Evolutionary conservation across 78 protist genomes (phyloP).

Genomic region (Pelomyxa schiedti): DNA sequence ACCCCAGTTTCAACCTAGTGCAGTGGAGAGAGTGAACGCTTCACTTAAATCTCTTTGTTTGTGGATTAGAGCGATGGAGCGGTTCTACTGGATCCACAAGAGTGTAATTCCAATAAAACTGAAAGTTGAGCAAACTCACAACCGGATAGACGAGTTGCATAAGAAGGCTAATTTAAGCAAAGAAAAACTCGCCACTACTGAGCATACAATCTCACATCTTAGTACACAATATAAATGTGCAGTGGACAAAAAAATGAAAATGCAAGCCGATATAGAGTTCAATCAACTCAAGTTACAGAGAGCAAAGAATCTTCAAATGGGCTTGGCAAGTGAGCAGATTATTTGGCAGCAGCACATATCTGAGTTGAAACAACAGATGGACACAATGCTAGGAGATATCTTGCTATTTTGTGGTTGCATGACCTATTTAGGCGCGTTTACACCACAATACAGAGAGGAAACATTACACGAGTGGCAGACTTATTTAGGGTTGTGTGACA

Average conservation of each 20-base stretch:
- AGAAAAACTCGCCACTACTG: conserved; percentile 1
- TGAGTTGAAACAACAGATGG: neutral
- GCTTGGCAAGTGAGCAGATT: conserved; percentile 33
- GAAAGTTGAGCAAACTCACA: conserved; percentile 26
- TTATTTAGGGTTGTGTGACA: neutral
- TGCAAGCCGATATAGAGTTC: conserved; percentile 33
- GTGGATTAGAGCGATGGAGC: conserved; percentile 60
- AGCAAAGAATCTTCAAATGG: conserved; percentile 55
- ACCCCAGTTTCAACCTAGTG: conserved; percentile 29
- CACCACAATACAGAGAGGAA: neutral
- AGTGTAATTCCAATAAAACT: conserved; percentile 45
- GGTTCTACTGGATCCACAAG: conserved; percentile 31
- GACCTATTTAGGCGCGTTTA: conserved; percentile 79
- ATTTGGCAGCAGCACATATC: conserved; percentile 37
- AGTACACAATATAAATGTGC: neutral
- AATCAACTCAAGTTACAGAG: conserved; percentile 38
- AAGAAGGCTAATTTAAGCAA: conserved; percentile 9
- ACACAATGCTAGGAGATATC: conserved; percentile 53
- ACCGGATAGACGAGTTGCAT: conserved; percentile 1
- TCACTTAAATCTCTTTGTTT: conserved; percentile 38
- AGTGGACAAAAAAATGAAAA: conserved; percentile 1
- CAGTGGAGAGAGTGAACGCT: conserved; percentile 25
- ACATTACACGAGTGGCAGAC: neutral
- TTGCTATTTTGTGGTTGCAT: conserved; percentile 56
- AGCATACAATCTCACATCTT: conserved; percentile 9